Evolutionary conservation across 2,329 filamentous ascomycete species (phyloP).

Genomic region (Fusarium phyllophilum): DNA sequence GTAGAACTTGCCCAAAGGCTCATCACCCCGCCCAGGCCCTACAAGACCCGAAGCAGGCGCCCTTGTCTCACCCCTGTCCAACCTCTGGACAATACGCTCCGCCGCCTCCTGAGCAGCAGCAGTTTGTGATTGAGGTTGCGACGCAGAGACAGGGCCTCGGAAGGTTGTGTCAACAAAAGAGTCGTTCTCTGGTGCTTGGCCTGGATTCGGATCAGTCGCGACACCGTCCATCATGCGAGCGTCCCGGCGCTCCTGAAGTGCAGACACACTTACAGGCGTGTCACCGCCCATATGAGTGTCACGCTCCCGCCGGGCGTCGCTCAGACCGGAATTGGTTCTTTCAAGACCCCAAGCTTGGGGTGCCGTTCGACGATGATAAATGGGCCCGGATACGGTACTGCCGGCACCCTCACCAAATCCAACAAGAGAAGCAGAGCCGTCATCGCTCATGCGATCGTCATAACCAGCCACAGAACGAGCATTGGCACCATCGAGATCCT

Average conservation of each 20-base stretch:
- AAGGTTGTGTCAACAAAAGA: conserved; percentile 73
- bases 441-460: conserved; percentile 84
- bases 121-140: conserved; percentile 40
- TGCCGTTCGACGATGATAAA: conserved; percentile 66
- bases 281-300: conserved; percentile 50
- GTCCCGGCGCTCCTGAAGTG: conserved; percentile 65
- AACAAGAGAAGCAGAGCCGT: conserved; percentile 84
- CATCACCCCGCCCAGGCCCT: conserved; percentile 56
- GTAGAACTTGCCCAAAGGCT: conserved; percentile 66
- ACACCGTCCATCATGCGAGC: conserved; percentile 75
- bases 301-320: conserved; percentile 55
- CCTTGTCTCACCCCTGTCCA: conserved; percentile 62
- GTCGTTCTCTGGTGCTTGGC: conserved; percentile 61
- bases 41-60: conserved; percentile 53
- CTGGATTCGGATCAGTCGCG: conserved; percentile 63
- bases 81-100: conserved; percentile 70
- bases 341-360: conserved; percentile 59
- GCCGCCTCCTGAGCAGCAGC: conserved; percentile 62
- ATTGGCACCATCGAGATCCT: conserved; percentile 59
- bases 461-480: conserved; percentile 61
- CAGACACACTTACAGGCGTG: conserved; percentile 58
- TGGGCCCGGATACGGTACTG: conserved; percentile 83
- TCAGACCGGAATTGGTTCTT: conserved; percentile 62
- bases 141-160: conserved; percentile 63
- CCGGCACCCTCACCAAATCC: conserved; percentile 93